Evolutionary conservation across 2,329 filamentous ascomycete species (phyloP).

Genomic region (Lachnum nothofagi): DNA sequence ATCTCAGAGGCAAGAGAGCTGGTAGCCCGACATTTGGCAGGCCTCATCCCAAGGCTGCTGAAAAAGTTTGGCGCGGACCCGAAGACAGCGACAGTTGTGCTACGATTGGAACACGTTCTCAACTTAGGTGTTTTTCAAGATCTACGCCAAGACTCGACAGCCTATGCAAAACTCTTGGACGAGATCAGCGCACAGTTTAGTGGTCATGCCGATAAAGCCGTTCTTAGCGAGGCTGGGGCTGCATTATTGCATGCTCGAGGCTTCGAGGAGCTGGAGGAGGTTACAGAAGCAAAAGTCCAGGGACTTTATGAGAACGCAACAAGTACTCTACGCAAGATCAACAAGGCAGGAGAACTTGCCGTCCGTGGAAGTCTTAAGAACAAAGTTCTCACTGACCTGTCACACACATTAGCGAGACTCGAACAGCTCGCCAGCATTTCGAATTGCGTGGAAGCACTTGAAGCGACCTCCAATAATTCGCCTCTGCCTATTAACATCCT

Average conservation of each 20-base stretch:
- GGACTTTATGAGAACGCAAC: slow-evolving; percentile 81
- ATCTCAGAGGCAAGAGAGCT: slow-evolving; percentile 68
- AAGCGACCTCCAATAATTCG: slow-evolving; percentile 49
- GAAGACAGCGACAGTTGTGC: slow-evolving; percentile 76
- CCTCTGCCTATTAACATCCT: slow-evolving; percentile 62
- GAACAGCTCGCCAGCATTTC: slow-evolving; percentile 75
- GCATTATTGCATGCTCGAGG: slow-evolving; percentile 80
- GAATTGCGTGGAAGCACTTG: slow-evolving; percentile 70
- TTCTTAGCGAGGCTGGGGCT: slow-evolving; percentile 76
- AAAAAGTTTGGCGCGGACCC: slow-evolving; percentile 92
- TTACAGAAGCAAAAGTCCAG: slow-evolving; percentile 73
- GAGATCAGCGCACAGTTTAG: slow-evolving; percentile 93
- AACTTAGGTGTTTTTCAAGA: slow-evolving; percentile 85
- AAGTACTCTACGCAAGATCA: slow-evolving; percentile 57
- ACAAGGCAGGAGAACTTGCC: slow-evolving; percentile 68
- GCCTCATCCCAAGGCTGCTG: slow-evolving; percentile 75
- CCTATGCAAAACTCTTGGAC: slow-evolving; percentile 75
- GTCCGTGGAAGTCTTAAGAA: slow-evolving; percentile 63
- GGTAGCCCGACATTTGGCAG: slow-evolving; percentile 70
- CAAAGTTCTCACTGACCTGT: slow-evolving; percentile 62
- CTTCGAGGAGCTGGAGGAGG: slow-evolving; percentile 82
- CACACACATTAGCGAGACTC: slow-evolving; percentile 71
- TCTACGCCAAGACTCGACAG: slow-evolving; percentile 76
- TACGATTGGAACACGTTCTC: slow-evolving; percentile 79
- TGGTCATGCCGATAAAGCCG: slow-evolving; percentile 80